phyloP scores from a whole-genome alignment of 2,329 filamentous ascomycete genomes.

The Teratosphaeria epicoccoides region DNA sequence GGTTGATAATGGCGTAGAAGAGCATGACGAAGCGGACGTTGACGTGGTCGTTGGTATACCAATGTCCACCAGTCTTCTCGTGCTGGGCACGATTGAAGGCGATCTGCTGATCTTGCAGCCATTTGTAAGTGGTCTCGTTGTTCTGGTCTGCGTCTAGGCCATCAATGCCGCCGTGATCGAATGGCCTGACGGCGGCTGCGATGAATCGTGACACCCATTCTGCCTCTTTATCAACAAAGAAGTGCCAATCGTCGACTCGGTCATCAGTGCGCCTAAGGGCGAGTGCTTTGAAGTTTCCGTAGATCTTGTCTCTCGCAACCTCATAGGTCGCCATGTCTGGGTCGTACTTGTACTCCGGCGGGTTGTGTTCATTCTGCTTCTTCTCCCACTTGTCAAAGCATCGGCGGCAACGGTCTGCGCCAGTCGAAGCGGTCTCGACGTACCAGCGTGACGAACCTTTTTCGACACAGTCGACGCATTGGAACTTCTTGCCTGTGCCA shows the following conservation, averaged over 20 bases:
- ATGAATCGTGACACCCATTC: slow-evolving; percentile 7
- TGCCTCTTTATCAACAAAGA: background rate
- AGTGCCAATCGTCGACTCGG: slow-evolving; percentile 3
- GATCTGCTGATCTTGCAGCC: slow-evolving; percentile 7
- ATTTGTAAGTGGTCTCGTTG: background rate
- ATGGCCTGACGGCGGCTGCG: slow-evolving; percentile 5
- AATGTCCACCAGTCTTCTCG: slow-evolving; percentile 3
- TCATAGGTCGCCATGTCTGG: background rate
- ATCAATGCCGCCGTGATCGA: background rate
- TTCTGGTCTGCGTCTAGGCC: background rate
- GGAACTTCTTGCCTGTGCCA: background rate
- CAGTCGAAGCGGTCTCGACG: background rate
- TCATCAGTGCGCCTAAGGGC: slow-evolving; percentile 1
- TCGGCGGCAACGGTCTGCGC: background rate
- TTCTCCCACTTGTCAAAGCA: background rate
- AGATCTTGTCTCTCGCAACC: background rate
- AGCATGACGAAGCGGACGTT: slow-evolving; percentile 13
- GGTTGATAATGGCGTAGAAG: slow-evolving; percentile 9
- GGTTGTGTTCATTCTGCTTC: background rate
- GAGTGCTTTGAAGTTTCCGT: background rate
- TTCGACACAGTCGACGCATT: slow-evolving; percentile 2
- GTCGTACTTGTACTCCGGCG: background rate
- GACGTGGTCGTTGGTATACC: slow-evolving; percentile 9
- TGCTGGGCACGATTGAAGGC: slow-evolving; percentile 8
- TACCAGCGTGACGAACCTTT: background rate